phyloP scores from a whole-genome alignment of 208 protist genomes.

The Naegleria gruberi region DNA sequence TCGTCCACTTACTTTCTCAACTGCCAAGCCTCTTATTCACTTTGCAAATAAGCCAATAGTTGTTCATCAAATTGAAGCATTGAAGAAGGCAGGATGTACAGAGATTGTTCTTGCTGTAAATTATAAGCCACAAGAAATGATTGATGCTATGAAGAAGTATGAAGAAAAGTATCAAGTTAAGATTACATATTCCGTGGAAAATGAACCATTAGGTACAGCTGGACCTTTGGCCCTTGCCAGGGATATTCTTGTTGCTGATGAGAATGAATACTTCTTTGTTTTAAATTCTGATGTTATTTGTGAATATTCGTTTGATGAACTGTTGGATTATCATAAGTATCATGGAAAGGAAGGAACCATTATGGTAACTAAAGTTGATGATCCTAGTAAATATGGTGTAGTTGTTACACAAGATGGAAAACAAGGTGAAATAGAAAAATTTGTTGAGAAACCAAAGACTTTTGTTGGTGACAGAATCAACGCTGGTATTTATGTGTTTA shows the following conservation, averaged over 20 bases:
- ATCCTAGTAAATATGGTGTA: slow-evolving; percentile 95
- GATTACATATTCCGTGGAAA: slow-evolving; percentile 87
- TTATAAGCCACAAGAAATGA: slow-evolving; percentile 89
- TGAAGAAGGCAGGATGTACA: slow-evolving; percentile 68
- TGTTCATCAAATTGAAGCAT: slow-evolving; percentile 90
- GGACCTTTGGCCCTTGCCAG: slow-evolving; percentile 88
- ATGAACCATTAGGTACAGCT: slow-evolving; percentile 89
- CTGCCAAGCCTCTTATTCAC: slow-evolving; percentile 91
- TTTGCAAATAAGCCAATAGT: slow-evolving; percentile 97
- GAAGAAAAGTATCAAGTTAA: slow-evolving; percentile 58
- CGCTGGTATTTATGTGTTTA: slow-evolving; percentile 93
- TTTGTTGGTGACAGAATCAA: slow-evolving; percentile 95
- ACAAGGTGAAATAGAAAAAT: slow-evolving; percentile 68
- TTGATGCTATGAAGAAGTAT: slow-evolving; percentile 72
- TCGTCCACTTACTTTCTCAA: slow-evolving; percentile 88
- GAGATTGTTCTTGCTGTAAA: slow-evolving; percentile 91
- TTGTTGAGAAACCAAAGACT: slow-evolving; percentile 88
- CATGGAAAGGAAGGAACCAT: slow-evolving; percentile 93
- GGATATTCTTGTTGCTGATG: slow-evolving; percentile 65
- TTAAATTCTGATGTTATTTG: slow-evolving; percentile 95
- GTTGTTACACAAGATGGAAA: slow-evolving; percentile 78
- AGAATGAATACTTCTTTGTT: slow-evolving; percentile 87
- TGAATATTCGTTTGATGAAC: slow-evolving; percentile 79
- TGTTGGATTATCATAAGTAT: slow-evolving; percentile 84
- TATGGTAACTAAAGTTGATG: slow-evolving; percentile 83